phyloP scores from a whole-genome alignment of 2,329 filamentous ascomycete genomes.

The Cordyceps cicadae region DNA sequence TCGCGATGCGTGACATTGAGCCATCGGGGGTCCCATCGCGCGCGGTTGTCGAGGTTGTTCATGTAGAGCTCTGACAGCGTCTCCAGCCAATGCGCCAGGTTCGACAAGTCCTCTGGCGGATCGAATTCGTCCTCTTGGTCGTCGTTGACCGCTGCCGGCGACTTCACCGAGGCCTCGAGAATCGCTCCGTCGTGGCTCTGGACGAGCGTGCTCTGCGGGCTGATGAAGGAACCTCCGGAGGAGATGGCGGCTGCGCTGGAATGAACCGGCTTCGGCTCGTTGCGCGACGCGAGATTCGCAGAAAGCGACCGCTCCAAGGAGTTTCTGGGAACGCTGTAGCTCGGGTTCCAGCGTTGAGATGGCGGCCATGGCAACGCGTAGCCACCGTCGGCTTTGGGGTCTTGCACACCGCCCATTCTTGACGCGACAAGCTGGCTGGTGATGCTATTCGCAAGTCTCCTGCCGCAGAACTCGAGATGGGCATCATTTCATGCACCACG shows the following conservation, averaged over 20 bases:
- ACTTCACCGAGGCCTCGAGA: background rate
- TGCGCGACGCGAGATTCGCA: background rate
- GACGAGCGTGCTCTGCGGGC: background rate
- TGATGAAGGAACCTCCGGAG: background rate
- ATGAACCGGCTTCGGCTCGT: conserved; percentile 8
- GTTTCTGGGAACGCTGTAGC: conserved; percentile 19
- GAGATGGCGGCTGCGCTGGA: background rate
- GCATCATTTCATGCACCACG: too few species aligned
- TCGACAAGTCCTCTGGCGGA: conserved; percentile 17
- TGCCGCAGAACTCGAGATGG: too few species aligned
- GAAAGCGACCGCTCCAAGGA: conserved; percentile 12
- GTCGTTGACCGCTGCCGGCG: too few species aligned
- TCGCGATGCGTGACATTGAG: conserved; percentile 20
- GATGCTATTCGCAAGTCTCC: background rate
- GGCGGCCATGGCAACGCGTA: conserved; percentile 17
- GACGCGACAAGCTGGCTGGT: background rate
- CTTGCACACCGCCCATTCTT: background rate
- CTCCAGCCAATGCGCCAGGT: conserved; percentile 22
- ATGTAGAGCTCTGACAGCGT: conserved; percentile 23
- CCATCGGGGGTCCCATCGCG: conserved; percentile 21
- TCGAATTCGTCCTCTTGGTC: background rate
- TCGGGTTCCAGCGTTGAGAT: conserved; percentile 21
- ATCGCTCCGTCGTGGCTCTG: conserved; percentile 3
- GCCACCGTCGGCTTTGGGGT: background rate
- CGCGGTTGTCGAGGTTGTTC: conserved; percentile 22